Percentiles rank a stretch among this genome's conserved stretches.
Evolutionary conservation across 306 rosid genomes (phyloP).

Genomic region (Acacia confusa): DNA sequence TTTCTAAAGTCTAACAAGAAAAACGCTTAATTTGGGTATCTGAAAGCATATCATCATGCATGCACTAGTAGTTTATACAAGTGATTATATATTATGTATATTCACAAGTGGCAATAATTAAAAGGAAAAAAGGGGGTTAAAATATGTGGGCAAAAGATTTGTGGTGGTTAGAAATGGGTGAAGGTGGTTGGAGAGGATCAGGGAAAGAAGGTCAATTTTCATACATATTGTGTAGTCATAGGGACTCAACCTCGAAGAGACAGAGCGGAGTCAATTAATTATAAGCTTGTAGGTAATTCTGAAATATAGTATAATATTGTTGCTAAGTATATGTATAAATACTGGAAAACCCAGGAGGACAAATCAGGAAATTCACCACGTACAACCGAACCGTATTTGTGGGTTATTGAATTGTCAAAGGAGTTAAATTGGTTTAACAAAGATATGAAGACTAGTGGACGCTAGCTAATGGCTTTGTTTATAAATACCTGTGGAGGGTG

Average conservation of each 20-base stretch:
- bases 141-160: slow-evolving; percentile 17
- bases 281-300: neutral
- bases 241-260: slow-evolving; percentile 44
- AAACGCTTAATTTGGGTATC: neutral
- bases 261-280: neutral
- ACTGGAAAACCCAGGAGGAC: neutral
- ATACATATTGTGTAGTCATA: slow-evolving; percentile 32
- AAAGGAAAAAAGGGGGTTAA: slow-evolving; percentile 19
- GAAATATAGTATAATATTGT: neutral
- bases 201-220: slow-evolving; percentile 36
- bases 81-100: too few relatives aligned
- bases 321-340: neutral
- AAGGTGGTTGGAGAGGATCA: slow-evolving; percentile 80
- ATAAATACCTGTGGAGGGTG: slow-evolving; percentile 23
- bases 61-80: neutral
- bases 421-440: slow-evolving; percentile 58
- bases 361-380: neutral
- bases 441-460: slow-evolving; percentile 28
- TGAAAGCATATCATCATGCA: neutral
- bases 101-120: neutral
- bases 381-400: neutral
- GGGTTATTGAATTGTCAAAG: slow-evolving; percentile 53
- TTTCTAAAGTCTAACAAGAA: neutral
- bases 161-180: slow-evolving; percentile 90
- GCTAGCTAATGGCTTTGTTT: neutral